These are phyloP conservation scores for Exutisphaerella laricina DNA, from an alignment of 2,329 filamentous ascomycete species.

Conservation along the genomic window DNA sequence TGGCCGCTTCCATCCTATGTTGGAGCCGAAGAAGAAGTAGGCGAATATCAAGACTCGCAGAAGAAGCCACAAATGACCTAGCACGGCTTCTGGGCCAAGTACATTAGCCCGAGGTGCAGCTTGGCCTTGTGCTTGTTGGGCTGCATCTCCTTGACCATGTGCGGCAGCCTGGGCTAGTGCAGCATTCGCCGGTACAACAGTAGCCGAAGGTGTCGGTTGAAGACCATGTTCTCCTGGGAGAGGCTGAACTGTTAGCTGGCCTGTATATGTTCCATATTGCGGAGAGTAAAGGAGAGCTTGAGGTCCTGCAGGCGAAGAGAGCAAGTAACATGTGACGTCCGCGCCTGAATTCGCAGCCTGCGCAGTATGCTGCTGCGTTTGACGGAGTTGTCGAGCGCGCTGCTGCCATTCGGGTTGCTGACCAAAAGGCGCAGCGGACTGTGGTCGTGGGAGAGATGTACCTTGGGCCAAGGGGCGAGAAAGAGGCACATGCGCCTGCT, in stretches of 20 bases:
- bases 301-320: conserved; percentile 43
- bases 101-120: conserved; percentile 13
- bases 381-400: conserved; percentile 10
- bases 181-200: conserved; percentile 1
- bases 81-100: conserved; percentile 29
- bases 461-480: background rate
- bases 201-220: conserved; percentile 16
- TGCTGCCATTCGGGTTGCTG: conserved; percentile 10
- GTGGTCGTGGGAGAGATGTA: background rate
- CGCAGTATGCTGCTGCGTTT: conserved; percentile 19
- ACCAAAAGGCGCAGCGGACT: background rate
- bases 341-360: conserved; percentile 7
- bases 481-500: background rate
- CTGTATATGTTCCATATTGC: conserved; percentile 29
- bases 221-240: background rate
- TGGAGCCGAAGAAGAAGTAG: conserved; percentile 51
- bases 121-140: conserved; percentile 16
- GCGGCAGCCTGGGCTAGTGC: background rate
- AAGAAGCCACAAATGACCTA: conserved; percentile 51
- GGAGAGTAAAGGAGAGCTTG: conserved; percentile 42
- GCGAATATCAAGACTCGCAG: conserved; percentile 54
- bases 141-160: conserved; percentile 8
- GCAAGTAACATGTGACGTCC: conserved; percentile 36
- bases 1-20: conserved; percentile 40
- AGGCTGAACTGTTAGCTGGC: conserved; percentile 3